These are phyloP conservation scores for Aspergillus carbonarius DNA, from an alignment of 2,329 filamentous ascomycete genomes.

Conservation along the genomic window DNA sequence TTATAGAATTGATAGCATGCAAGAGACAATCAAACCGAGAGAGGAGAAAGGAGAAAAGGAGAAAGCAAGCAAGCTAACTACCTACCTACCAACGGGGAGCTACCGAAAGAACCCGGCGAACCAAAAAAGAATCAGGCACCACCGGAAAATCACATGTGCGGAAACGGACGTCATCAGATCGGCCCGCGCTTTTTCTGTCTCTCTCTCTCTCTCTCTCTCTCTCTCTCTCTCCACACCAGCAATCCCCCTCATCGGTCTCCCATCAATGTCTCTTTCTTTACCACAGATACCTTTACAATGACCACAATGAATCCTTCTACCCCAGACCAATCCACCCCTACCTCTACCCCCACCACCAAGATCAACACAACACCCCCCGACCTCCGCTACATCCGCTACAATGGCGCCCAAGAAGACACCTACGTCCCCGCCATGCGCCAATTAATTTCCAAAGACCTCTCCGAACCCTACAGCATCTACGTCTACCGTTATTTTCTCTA, in stretches of 20 bases:
- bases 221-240: not conserved
- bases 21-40: not conserved
- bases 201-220: not conserved
- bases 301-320: slow-evolving; percentile 28
- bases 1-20: not conserved
- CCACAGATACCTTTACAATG: not conserved
- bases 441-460: slow-evolving; percentile 92
- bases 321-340: not conserved
- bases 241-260: too few species aligned
- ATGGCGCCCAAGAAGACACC: slow-evolving; percentile 57
- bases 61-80: not conserved
- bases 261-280: too few species aligned
- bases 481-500: slow-evolving; percentile 98
- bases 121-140: not conserved
- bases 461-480: slow-evolving; percentile 98
- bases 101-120: too few species aligned
- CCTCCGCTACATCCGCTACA: slow-evolving; percentile 60
- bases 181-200: not conserved
- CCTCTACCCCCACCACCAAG: slow-evolving; percentile 28
- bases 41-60: not conserved
- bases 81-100: too few species aligned
- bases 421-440: slow-evolving; percentile 85
- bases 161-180: not conserved
- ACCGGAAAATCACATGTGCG: slow-evolving; percentile 15
- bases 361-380: slow-evolving; percentile 31